Evolutionary conservation across 129 eudicot genomes (phyloP).

Genomic region (Solidago caesia): DNA sequence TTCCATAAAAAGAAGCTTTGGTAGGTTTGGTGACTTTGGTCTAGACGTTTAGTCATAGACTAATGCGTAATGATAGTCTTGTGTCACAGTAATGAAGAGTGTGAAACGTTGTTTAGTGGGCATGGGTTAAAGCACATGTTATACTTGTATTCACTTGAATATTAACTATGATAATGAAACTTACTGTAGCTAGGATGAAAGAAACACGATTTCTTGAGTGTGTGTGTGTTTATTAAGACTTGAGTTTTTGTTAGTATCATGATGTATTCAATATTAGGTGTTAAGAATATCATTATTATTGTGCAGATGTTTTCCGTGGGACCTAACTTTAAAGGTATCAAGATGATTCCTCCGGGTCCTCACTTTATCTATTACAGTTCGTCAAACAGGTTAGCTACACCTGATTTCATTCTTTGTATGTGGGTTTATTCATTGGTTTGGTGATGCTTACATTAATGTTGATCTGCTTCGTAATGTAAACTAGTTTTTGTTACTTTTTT

Average conservation of each 20-base stretch:
- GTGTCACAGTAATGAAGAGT: no score
- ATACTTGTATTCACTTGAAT: no score
- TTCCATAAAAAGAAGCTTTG: no score
- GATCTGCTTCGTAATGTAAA: background rate
- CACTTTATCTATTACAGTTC: conserved; percentile 82
- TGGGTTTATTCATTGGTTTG: background rate
- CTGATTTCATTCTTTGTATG: background rate
- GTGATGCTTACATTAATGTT: no score
- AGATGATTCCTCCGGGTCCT: conserved; percentile 98
- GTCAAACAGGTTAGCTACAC: conserved; percentile 56
- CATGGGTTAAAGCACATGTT: no score
- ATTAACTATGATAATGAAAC: background rate
- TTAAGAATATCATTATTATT: background rate
- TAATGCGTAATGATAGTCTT: no score
- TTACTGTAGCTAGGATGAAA: background rate
- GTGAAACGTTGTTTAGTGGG: no score
- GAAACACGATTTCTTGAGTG: background rate
- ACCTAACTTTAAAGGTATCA: conserved; percentile 78
- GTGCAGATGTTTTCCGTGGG: conserved; percentile 81
- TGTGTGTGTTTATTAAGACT: background rate
- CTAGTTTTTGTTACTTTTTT: conserved; percentile 18
- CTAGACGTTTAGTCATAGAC: no score
- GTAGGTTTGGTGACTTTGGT: no score
- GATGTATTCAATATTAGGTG: background rate
- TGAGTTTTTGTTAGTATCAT: background rate